Base-by-base conservation (phyloP, 1,139 yeast species). In the Maudiozyma humilis region DNA sequence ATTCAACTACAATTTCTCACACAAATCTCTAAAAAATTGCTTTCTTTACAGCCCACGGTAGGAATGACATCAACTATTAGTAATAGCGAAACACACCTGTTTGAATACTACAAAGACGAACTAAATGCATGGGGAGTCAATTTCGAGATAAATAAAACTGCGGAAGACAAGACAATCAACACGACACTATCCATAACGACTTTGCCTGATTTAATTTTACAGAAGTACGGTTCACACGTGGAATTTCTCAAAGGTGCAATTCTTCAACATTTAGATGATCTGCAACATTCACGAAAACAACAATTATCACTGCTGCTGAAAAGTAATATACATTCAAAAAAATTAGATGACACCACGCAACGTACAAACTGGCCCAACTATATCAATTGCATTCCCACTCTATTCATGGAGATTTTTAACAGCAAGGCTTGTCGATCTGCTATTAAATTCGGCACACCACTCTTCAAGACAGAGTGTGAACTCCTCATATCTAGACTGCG, bases 351-450 rank as follows among this genome's bases (percentile, higher is more conserved):
- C n/a, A n/a, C n/a, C n/a, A n/a, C n/a, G n/a, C n/a, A n/a, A n/a
- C n/a, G n/a, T 3, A n/a, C 18, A 10, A 42, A 52, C 3, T 67
- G 73, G 71, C 62, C 67, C 66, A 42, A 54, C 6, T 51, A 57
- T 34, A 14, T 62, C 0, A 59, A 63, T 18, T 54, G 63, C 36
- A 52, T 79, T 40, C 89, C 89, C 0, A 59, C 64, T 6, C 52
- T 75, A 0, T 59, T 82, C 2, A 51, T 71, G 2, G 79, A 79
- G 17, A 51, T 71, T 1, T 58, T 82, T 34, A 79, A 75, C 49
- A 70, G 81, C n/a, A 72, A 68, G 44, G 87, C 95, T 0, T 86
- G 95, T 55, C 68, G 87, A 17, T 66, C 75, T 3, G 79, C 95
- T 0, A 68, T 85, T 4, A 84, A 72, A 79, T 86, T 86, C 65